Conservation (phyloP, 768 basidiomycete genomes). For the Asterophora parasitica region DNA sequence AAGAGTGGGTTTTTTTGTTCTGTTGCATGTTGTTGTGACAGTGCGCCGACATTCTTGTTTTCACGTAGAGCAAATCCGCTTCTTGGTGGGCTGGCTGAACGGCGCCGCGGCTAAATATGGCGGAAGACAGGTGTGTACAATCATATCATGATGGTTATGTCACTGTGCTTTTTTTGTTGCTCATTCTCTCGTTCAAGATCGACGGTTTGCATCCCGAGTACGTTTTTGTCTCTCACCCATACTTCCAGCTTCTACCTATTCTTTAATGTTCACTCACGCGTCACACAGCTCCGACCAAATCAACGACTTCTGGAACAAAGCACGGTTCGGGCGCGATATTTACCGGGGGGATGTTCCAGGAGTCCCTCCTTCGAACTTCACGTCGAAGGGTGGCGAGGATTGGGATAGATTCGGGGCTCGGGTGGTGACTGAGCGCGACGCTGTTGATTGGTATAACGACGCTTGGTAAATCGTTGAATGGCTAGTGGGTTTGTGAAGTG, state of each 20-base stretch:
- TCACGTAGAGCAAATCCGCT: slow-evolving; percentile 19
- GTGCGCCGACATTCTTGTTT: neutral
- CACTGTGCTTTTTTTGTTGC: neutral
- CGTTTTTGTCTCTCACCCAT: neutral
- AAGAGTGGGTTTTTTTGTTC: slow-evolving; percentile 25
- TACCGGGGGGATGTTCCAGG: neutral
- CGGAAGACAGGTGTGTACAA: slow-evolving; percentile 27
- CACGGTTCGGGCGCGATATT: slow-evolving; percentile 3
- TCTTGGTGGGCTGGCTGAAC: slow-evolving; percentile 37
- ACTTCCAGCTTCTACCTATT: neutral
- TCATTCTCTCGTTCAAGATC: neutral
- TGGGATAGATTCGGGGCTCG: no score
- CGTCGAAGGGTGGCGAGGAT: no score
- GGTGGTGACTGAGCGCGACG: no score
- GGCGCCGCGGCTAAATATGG: slow-evolving; percentile 34
- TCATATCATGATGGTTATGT: neutral
- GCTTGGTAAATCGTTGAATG: no score
- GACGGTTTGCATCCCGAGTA: slow-evolving; percentile 1
- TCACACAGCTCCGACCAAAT: slow-evolving; percentile 2
- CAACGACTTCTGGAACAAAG: neutral
- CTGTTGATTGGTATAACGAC: no score
- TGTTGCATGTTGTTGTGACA: no score
- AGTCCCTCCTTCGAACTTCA: no score
- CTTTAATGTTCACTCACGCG: neutral
- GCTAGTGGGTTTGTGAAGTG: no score